Base-by-base conservation (phyloP, 495 filamentous ascomycete species). In the Penicillium steckii region DNA sequence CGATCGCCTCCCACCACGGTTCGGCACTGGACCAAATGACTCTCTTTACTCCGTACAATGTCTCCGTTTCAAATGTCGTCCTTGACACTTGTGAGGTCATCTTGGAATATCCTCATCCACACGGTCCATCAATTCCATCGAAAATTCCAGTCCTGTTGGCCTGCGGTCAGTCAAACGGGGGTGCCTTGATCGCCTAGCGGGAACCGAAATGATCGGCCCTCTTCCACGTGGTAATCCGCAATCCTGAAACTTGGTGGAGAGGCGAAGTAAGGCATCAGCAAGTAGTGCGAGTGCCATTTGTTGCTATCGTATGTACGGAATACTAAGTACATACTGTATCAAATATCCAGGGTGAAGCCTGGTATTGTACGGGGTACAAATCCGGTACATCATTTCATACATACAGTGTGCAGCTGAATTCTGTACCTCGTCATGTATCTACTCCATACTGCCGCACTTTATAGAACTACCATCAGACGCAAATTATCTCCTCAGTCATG, bases 171-270 rank as follows among this genome's bases (percentile, higher is more conserved):
- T 22, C 19, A 37, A 37, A 37, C 4, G 33, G 38, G 8, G 38
- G 12, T 29, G 38, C 10, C 19, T 6, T 23, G 38, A 41, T 41
- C 38, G 12, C 13, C 38, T 27, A 15, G 33, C n/a, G 38, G 38
- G 19, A 41, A 25, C 29, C 27, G 9, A 37, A 46, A 48, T 52
- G 56, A 59, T 59, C 56, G 37, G 6, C 47, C 23, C 10, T 38
- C 44, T 52, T 41, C 57, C 57, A 60, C 57, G 53, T 60, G 57
- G 57, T 24, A 32, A 29, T 37, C 40, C 22, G 43, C 52, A 1
- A 52, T 42, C 43, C 38, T 60, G 57, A 60, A 56, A 60, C 57
- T 52, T 24, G 53, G 42, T 44, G n/a, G 44, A 46, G 44, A 32
- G 26, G 38, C 18, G 9, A 41, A 41, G 38, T 41, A 23, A 41